Evolutionary conservation across 805 yeast species (phyloP), one percentile per base, ranked within the genome.

Genomic region (Wickerhamiella occidentalis): DNA sequence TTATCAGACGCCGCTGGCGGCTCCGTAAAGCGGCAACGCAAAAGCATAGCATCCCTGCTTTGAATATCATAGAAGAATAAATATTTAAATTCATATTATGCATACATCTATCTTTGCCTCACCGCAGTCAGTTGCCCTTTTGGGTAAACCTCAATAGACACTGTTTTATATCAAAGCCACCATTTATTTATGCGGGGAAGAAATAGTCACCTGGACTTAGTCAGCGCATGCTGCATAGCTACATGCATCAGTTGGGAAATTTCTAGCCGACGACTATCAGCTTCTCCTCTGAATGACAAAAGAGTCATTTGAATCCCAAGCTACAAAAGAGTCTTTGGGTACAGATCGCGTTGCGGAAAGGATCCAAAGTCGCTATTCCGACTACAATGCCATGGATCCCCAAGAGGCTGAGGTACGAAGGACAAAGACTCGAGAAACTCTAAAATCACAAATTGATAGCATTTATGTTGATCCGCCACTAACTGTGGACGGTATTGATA

Each of bases 341-440:
- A 12, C 7, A 6, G 41, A 37, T 6, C 21, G 13, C 12, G 26
- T 22, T 3, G n/a, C 17, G 8, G 38, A 18, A 12, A 35, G 47
- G 11, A 23, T 45, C 13, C 30, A 25, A 13, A 11, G 47, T 3
- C 22, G 47, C 21, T 60, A 60, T 45, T 53, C 56, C 8, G 52
- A 52, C 36, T 66, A 74, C 13, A 74, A 73, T 52, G 65, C 59
- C 4, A 67, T 67, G 25, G 53, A 67, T 51, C 59, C 61, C 17
- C 64, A 66, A 0, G 61, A 66, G 13, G 66, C 75, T 17, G 61
- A 64, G 3, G 52, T 76, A 36, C 63, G 60, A 21, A 65, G 81
- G 45, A 68, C 71, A 7, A 64, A 63, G 23, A 73, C 79, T 1
- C 62, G 69, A 38, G 67, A 64, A 22, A 69, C 78, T 0, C 69